Percentiles rank a stretch among this genome's conserved stretches.
Evolutionary conservation across 2,329 filamentous ascomycete genomes (phyloP).

Genomic region (Mycosphaerella sp.): DNA sequence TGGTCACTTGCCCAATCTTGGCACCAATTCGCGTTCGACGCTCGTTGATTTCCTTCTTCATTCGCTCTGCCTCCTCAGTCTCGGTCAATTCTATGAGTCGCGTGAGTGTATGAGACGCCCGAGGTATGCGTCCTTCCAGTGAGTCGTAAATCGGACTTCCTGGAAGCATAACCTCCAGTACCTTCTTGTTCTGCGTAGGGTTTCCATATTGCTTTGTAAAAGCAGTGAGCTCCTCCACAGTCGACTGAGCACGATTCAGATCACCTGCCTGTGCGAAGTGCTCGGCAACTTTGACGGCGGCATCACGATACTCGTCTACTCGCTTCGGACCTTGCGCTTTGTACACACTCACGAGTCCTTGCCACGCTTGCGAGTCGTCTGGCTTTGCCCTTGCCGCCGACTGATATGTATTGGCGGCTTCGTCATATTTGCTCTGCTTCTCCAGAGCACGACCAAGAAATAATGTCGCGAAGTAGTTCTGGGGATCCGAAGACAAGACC

Average conservation of each 20-base stretch:
- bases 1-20: slow-evolving; percentile 72
- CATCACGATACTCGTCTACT: slow-evolving; percentile 67
- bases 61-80: slow-evolving; percentile 76
- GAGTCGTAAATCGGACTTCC: slow-evolving; percentile 72
- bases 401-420: slow-evolving; percentile 70
- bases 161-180: slow-evolving; percentile 70
- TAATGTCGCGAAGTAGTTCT: slow-evolving; percentile 81
- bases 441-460: slow-evolving; percentile 82
- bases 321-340: slow-evolving; percentile 65
- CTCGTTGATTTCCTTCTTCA: slow-evolving; percentile 85
- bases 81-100: slow-evolving; percentile 79
- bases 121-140: slow-evolving; percentile 75
- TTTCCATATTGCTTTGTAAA: slow-evolving; percentile 69
- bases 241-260: slow-evolving; percentile 52
- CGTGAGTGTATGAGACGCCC: slow-evolving; percentile 73
- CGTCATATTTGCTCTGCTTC: slow-evolving; percentile 63
- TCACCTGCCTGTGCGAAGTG: slow-evolving; percentile 64
- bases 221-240: slow-evolving; percentile 72
- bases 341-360: slow-evolving; percentile 79
- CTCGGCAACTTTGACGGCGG: slow-evolving; percentile 65
- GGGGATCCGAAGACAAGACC: slow-evolving; percentile 64
- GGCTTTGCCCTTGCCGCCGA: slow-evolving; percentile 66
- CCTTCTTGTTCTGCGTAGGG: slow-evolving; percentile 65
- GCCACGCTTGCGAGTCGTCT: slow-evolving; percentile 78
- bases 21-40: slow-evolving; percentile 82